Base-by-base conservation (phyloP, 306 rosid species). In the Begonia fuchsioides region DNA sequence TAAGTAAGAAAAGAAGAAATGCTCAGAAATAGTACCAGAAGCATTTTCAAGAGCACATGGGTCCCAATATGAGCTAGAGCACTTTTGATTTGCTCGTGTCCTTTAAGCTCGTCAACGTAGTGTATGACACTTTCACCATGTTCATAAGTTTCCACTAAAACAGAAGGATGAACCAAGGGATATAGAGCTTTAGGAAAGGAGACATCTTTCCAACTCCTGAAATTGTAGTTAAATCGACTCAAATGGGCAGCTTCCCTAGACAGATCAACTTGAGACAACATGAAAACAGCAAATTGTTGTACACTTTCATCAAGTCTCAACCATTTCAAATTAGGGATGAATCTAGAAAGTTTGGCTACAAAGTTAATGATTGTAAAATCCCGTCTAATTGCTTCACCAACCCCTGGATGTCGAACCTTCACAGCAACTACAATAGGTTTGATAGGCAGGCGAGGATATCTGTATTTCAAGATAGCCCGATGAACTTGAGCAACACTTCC, bases 181-280 rank as follows among this genome's bases (percentile, higher is more conserved):
- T 88, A 88, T 57, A 84, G 82, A 14, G 97, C 95, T 77, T 77
- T 88, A n/a, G 97, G 93, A 74, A 88, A 88, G 54, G 97, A 88
- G 64, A 88, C 97, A 73, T 88, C 83, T 73, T 59, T 88, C 95
- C 95, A 84, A 13, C 71, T 65, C 39, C 95, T 82, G 67, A 84
- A 88, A 74, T 88, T 88, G 66, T 84, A 88, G 39, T 80, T 81
- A 57, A 88, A 88, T 53, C 97, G 97, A 60, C 86, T 84, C 79
- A 88, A 79, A 63, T 84, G 93, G 55, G 97, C 90, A 74, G 97
- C 97, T 81, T 88, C 95, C 81, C 93, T 81, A 1, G 97, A 94
- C 64, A 88, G 97, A 64, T 88, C 97, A 69, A 88, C 97, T 81
- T 88, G 95, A 64, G 93, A 88, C 97, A 86, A 71, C 97, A 88